Evolutionary conservation across 345 rosid genomes (phyloP).

Genomic region (Viola odorata): DNA sequence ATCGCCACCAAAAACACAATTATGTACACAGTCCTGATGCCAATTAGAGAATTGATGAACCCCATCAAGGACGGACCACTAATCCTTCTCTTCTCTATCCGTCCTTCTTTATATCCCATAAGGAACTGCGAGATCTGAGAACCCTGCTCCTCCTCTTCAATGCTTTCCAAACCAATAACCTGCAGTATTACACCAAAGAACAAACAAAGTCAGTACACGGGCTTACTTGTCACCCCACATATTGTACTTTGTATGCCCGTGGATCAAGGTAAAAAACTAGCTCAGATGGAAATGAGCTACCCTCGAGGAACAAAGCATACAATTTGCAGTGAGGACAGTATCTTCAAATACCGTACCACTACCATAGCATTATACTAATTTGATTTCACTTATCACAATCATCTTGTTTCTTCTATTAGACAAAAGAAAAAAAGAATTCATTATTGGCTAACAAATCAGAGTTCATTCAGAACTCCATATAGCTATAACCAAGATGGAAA

Average conservation of each 20-base stretch:
- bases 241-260: neutral
- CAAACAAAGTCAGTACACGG: neutral
- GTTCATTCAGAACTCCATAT: too few species aligned
- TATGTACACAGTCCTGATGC: constrained; percentile 50
- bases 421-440: too few species aligned
- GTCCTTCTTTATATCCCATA: constrained; percentile 78
- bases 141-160: constrained; percentile 65
- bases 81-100: constrained; percentile 43
- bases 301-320: too few species aligned
- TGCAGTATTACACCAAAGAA: constrained; percentile 12
- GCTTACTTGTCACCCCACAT: too few species aligned
- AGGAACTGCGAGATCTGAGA: constrained; percentile 69
- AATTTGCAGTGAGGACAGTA: too few species aligned
- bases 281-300: neutral
- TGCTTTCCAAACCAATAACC: constrained; percentile 59
- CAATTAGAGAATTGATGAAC: constrained; percentile 57
- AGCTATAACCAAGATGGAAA: too few species aligned
- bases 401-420: too few species aligned
- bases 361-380: too few species aligned
- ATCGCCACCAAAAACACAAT: constrained; percentile 65
- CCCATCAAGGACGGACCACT: constrained; percentile 74
- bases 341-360: too few species aligned
- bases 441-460: too few species aligned
- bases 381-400: too few species aligned
- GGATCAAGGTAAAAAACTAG: neutral